Base-by-base conservation (phyloP, 768 basidiomycete genomes). In the Daedaleopsis nitida region DNA sequence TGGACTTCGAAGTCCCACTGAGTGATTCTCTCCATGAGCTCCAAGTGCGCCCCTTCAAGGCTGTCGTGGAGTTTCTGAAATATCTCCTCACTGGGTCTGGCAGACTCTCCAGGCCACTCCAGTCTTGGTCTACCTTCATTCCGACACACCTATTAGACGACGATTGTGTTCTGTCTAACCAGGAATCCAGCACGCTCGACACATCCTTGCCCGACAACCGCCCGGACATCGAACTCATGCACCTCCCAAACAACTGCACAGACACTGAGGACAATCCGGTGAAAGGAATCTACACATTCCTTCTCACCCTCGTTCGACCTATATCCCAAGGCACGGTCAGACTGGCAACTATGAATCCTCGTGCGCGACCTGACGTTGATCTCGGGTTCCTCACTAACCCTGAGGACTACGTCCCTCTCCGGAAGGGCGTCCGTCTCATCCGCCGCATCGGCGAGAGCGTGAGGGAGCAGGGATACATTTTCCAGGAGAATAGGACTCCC, bases 281-380 rank as follows among this genome's bases (percentile, higher is more conserved):
- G 24, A 57, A 65, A 11, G 69, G 69, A 12, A 48, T 67, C 16
- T 64, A 63, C 58, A 57, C 64, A 19, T 38, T 70, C 42, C 62
- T 69, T 14, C 53, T 58, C 54, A 67, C 65, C 3, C 64, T 70
- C 14, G 66, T 75, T 13, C 67, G 65, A 3, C 74, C 72, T 0
- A 58, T 58, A 24, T 69, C 65, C 21, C 37, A 51, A 2, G 70
- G 74, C n/a, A 66, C 39, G 11, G 39, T 42, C 39, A 2, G 13
- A 42, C 63, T 72, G 5, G 48, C 61, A 32, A 78, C 77, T 1
- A 50, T 55, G 16, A 66, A 76, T 50, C 68, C 78, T 1, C 65
- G 53, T 9, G 68, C 53, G 9, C 56, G 53, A 8, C 76, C 75
- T 0, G 45, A 55, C 0, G 65, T 66, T 57, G 73, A 78, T 42